Percentiles rank a stretch among this genome's conserved stretches.
phyloP scores from a whole-genome alignment of 768 basidiomycete species.

The Macrolepiota dolichaula region DNA sequence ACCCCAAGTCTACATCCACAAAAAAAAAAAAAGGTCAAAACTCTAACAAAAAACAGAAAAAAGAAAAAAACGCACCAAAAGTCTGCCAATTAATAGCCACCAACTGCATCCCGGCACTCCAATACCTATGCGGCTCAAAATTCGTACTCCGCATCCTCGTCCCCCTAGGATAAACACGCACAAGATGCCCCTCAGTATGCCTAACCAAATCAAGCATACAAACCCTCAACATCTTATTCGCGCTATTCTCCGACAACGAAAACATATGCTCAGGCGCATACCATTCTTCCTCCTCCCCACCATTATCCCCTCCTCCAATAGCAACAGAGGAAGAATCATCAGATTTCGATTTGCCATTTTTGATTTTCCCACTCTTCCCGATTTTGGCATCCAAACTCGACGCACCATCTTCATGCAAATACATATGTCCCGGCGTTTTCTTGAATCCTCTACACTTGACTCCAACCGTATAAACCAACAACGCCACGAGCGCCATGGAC shows the following conservation, averaged over 20 bases:
- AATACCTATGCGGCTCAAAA: conserved; percentile 88
- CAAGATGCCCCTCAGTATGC: conserved; percentile 84
- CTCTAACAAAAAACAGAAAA: neutral
- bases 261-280: conserved; percentile 90
- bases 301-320: conserved; percentile 74
- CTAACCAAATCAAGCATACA: conserved; percentile 76
- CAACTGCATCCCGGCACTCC: conserved; percentile 87
- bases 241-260: conserved; percentile 84
- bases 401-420: neutral
- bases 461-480: conserved; percentile 96
- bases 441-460: conserved; percentile 87
- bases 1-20: neutral
- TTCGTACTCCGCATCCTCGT: conserved; percentile 81
- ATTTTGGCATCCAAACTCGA: neutral
- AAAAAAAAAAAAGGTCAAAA: no score
- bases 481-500: conserved; percentile 65
- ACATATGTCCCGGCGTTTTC: neutral
- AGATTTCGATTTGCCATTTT: conserved; percentile 6
- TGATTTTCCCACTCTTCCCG: neutral
- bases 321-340: conserved; percentile 53
- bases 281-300: conserved; percentile 80
- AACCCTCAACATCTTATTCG: conserved; percentile 71
- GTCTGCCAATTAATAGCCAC: conserved; percentile 99
- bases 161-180: conserved; percentile 88
- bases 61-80: conserved; percentile 53